Evolutionary conservation across 2,329 filamentous ascomycete genomes (phyloP), one percentile per base, ranked within the genome.

Genomic region (Periconia macrospinosa): DNA sequence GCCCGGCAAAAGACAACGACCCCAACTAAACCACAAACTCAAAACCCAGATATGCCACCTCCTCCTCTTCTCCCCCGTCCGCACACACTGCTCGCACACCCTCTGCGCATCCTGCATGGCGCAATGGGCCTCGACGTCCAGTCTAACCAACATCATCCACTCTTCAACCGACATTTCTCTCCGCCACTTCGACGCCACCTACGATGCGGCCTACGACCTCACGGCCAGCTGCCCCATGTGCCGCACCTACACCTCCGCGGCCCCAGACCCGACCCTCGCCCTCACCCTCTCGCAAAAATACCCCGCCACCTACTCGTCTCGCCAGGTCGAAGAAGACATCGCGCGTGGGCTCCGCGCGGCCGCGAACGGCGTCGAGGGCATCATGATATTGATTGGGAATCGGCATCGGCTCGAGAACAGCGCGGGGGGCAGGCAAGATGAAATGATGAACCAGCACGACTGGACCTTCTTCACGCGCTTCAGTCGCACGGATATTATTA

Each of bases 181-280:
- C 40, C 68, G 74, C 23, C 63, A 73, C 55, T 72, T 78, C 40
- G 65, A 76, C 54, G 70, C 75, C 56, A 52, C 59, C 59, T 57
- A 69, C 55, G 52, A 68, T 42, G 55, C 62, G 11, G 50, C 59
- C 2, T 57, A 62, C 45, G 60, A 73, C 56, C 62, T 78, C 40
- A 72, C 76, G 53, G 75, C 75, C 1, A 69, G 70, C 27, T 79
- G 78, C 56, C 78, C 78, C 13, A 79, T 79, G 77, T 80, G 77
- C 47, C 68, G 77, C 8, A 75, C 75, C 2, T 62, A 63, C 40
- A 77, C 76, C 0, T 69, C 69, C 1, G 75, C 76, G 1, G 37
- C 57, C 1, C 55, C 68, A 1, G 69, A 76, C 41, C 41, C 48
- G 6, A 35, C 50, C 6, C 50, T 70, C 6, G 66, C 65, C 6